These are phyloP conservation scores for Botryotinia narcissicola DNA, from an alignment of 2,329 filamentous ascomycete species.

Conservation along the genomic window DNA sequence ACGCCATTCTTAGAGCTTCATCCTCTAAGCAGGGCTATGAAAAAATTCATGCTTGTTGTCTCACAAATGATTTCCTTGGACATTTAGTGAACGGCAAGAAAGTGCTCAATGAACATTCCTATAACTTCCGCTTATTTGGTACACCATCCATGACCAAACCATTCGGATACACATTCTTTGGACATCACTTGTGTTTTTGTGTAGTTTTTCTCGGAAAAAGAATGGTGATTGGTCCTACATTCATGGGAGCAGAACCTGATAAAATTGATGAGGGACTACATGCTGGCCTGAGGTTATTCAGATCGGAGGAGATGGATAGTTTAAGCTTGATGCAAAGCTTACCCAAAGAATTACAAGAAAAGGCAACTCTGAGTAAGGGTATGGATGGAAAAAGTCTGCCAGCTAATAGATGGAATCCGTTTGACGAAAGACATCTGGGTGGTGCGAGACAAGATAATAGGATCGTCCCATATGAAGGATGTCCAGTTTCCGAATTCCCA, in stretches of 20 bases:
- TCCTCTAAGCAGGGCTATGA: constrained; percentile 32
- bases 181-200: constrained; percentile 74
- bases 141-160: constrained; percentile 29
- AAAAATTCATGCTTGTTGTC: constrained; percentile 33
- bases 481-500: constrained; percentile 52
- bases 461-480: constrained; percentile 68
- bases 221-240: constrained; percentile 70
- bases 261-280: constrained; percentile 36
- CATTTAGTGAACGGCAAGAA: constrained; percentile 35
- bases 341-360: constrained; percentile 33
- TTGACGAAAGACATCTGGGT: constrained; percentile 75
- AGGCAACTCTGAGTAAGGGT: constrained; percentile 37
- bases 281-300: constrained; percentile 31
- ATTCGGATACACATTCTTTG: constrained; percentile 50
- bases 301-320: constrained; percentile 32
- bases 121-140: constrained; percentile 35
- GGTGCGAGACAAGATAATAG: constrained; percentile 79
- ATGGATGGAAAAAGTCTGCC: constrained; percentile 39
- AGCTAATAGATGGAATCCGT: constrained; percentile 70
- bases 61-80: constrained; percentile 35
- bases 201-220: constrained; percentile 64
- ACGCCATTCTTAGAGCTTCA: constrained; percentile 32
- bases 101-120: constrained; percentile 36
- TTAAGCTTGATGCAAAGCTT: constrained; percentile 37
- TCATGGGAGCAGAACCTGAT: constrained; percentile 79